Evolutionary conservation across 345 rosid species (phyloP).

Genomic region (Eucalyptus erythrocorys): DNA sequence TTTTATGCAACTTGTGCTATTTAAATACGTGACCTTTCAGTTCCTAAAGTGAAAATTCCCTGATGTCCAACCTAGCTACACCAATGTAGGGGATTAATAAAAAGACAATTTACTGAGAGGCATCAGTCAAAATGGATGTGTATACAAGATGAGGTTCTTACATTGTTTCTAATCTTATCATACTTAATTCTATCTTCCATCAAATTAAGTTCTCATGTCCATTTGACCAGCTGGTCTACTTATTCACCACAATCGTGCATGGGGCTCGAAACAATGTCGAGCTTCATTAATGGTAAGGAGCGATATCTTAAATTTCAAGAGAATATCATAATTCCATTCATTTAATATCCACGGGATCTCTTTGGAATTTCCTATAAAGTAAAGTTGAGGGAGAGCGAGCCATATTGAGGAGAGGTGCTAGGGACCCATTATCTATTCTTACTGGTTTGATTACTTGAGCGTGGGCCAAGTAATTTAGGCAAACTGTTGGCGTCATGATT

Average conservation of each 20-base stretch:
- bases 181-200: background rate
- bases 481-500: too few species aligned
- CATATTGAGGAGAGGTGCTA: too few species aligned
- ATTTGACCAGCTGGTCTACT: rapidly evolving
- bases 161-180: background rate
- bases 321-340: too few species aligned
- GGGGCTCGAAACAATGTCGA: background rate
- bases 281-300: background rate
- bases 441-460: too few species aligned
- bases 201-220: background rate
- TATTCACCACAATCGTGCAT: background rate
- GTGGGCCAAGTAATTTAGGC: too few species aligned
- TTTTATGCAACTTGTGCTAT: background rate
- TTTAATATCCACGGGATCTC: too few species aligned
- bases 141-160: background rate
- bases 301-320: background rate
- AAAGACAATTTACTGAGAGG: background rate
- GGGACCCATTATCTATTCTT: too few species aligned
- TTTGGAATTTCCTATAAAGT: too few species aligned
- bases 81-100: background rate
- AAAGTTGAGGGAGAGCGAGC: too few species aligned
- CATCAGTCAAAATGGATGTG: background rate
- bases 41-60: background rate
- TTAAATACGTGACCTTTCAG: background rate
- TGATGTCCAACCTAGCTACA: background rate